phyloP scores from a whole-genome alignment of 1,284 basidiomycete species.

The Ustilago curta region DNA sequence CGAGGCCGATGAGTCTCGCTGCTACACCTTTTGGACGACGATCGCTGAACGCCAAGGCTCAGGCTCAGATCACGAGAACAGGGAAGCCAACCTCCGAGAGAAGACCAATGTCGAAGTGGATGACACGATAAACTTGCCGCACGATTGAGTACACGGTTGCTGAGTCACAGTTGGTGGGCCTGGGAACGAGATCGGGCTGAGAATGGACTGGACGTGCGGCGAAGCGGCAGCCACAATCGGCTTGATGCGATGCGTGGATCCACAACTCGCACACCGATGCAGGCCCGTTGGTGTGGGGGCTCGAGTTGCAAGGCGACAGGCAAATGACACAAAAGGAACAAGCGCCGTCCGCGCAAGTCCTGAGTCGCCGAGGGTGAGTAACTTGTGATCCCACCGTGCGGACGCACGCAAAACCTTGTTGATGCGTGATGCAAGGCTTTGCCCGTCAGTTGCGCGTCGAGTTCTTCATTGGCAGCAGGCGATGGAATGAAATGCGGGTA shows the following conservation, averaged over 20 bases:
- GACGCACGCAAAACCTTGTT: slow-evolving; percentile 1
- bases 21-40: background rate
- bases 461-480: slow-evolving; percentile 24
- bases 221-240: background rate
- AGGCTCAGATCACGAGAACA: too few species aligned
- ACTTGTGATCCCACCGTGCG: background rate
- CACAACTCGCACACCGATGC: background rate
- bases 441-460: slow-evolving; percentile 11
- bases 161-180: slow-evolving; percentile 1
- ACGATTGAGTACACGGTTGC: background rate
- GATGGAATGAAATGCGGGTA: slow-evolving; percentile 17
- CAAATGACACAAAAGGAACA: background rate
- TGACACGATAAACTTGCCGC: background rate
- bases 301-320: too few species aligned
- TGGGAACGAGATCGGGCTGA: background rate
- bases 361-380: background rate
- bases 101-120: background rate
- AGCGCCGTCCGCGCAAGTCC: background rate
- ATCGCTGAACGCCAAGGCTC: background rate
- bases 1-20: background rate
- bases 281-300: background rate
- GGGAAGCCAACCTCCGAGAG: background rate
- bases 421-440: slow-evolving; percentile 8
- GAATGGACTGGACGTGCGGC: background rate
- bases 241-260: background rate